Conservation (phyloP, 129 eudicot genomes). For the Helianthus tuberosus region DNA sequence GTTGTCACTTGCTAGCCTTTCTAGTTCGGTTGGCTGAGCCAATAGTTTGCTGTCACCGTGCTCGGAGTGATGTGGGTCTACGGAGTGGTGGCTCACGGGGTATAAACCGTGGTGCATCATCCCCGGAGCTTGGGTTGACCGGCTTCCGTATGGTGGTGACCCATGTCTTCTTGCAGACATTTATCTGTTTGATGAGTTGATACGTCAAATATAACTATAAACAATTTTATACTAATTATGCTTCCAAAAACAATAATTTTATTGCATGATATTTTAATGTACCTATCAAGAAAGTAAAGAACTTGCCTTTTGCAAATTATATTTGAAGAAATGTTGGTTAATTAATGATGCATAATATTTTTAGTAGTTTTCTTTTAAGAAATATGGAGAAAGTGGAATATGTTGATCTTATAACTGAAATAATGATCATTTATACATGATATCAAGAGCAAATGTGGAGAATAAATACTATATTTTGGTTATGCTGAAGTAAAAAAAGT, state of each 20-base stretch:
- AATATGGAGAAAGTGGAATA: neutral
- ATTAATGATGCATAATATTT: neutral
- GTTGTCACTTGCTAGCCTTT: conserved; percentile 71
- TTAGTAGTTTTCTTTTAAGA: neutral
- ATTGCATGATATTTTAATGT: neutral
- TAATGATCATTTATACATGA: neutral
- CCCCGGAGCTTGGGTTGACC: conserved; percentile 50
- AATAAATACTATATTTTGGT: neutral
- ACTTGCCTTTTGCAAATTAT: neutral
- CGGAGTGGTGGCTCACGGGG: conserved; percentile 41
- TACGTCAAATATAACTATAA: neutral
- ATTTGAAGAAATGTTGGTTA: neutral
- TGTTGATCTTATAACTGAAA: neutral
- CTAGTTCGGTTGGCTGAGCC: conserved; percentile 60
- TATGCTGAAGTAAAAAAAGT: neutral
- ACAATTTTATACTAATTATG: neutral
- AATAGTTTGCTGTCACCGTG: conserved; percentile 46
- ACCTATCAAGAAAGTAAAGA: neutral
- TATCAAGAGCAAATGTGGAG: neutral
- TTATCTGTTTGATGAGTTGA: conserved; percentile 14
- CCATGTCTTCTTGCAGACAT: conserved; percentile 77
- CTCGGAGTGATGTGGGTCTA: conserved; percentile 49
- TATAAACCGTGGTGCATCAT: conserved; percentile 63
- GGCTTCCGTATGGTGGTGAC: conserved; percentile 49
- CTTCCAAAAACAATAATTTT: neutral